A percentile compares a stretch with the other conserved stretches of the same genome.
Conservation (phyloP, 2,329 filamentous ascomycete genomes). For the Pestalotiopsis sp. region DNA sequence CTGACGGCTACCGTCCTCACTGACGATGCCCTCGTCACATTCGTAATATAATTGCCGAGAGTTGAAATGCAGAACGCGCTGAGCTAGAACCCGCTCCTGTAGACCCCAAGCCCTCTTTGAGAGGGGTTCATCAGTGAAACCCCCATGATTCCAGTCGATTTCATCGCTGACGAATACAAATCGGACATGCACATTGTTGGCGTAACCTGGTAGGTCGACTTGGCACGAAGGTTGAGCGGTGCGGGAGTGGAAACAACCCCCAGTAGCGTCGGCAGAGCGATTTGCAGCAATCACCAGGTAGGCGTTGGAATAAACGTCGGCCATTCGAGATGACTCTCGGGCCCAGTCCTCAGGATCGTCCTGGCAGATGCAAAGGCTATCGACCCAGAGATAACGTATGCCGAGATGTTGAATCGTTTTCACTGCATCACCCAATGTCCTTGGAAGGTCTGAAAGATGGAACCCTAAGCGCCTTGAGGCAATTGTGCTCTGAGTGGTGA, state of each 20-base stretch:
- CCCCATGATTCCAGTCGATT: not conserved
- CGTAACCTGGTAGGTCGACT: slow-evolving; percentile 13
- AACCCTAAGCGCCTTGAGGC: not conserved
- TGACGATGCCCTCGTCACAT: slow-evolving; percentile 4
- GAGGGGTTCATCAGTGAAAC: slow-evolving; percentile 6
- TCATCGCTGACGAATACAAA: slow-evolving; percentile 5
- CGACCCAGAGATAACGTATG: slow-evolving; percentile 19
- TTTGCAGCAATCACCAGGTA: slow-evolving; percentile 18
- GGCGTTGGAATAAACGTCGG: slow-evolving; percentile 17
- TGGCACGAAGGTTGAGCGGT: not conserved
- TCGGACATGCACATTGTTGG: slow-evolving; percentile 7
- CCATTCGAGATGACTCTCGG: slow-evolving; percentile 19
- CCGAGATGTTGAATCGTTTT: not conserved
- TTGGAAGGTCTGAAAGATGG: slow-evolving; percentile 11
- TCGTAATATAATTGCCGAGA: slow-evolving; percentile 13
- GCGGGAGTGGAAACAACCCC: slow-evolving; percentile 13
- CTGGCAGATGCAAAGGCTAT: slow-evolving; percentile 21
- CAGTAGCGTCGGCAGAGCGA: slow-evolving; percentile 8
- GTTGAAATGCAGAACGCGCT: slow-evolving; percentile 14
- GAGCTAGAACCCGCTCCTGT: slow-evolving; percentile 11
- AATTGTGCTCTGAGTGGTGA: not conserved
- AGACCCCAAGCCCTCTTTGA: slow-evolving; percentile 9
- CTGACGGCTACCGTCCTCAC: slow-evolving; percentile 13
- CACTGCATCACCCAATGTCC: slow-evolving; percentile 9
- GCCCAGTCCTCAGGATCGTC: slow-evolving; percentile 19